These are phyloP conservation scores for Acmispon strigosus DNA, from an alignment of 306 rosid genomes.

Conservation along the genomic window DNA sequence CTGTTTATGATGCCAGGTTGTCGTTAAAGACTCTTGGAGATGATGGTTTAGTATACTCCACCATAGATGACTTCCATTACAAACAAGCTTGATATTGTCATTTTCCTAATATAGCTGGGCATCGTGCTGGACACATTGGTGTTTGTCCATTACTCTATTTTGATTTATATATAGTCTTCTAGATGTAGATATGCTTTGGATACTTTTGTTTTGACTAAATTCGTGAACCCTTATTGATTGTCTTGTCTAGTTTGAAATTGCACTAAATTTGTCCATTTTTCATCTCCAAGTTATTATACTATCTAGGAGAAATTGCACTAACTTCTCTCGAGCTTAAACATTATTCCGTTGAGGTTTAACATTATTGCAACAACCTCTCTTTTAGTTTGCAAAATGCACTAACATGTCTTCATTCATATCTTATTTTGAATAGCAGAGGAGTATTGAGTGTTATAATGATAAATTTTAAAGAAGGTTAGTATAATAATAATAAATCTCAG, in stretches of 20 bases:
- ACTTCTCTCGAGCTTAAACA: too few relatives aligned
- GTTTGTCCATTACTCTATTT: not conserved
- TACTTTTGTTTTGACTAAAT: not conserved
- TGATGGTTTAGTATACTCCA: constrained; percentile 80
- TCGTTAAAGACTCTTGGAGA: constrained; percentile 67
- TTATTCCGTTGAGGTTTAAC: too few relatives aligned
- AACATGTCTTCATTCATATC: too few relatives aligned
- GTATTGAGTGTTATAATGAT: too few relatives aligned
- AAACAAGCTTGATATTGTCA: constrained; percentile 49
- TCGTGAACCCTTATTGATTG: not conserved
- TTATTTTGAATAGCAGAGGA: too few relatives aligned
- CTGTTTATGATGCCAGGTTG: constrained; percentile 47
- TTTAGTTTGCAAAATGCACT: too few relatives aligned
- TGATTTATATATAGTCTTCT: not conserved
- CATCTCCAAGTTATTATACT: too few relatives aligned
- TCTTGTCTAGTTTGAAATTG: not conserved
- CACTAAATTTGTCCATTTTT: too few relatives aligned
- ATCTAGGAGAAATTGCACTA: too few relatives aligned
- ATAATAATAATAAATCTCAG: too few relatives aligned
- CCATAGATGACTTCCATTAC: constrained; percentile 84
- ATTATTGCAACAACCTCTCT: too few relatives aligned
- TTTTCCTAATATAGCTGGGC: not conserved
- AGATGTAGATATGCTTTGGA: constrained; percentile 30
- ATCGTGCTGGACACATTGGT: constrained; percentile 1
- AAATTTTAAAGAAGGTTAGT: too few relatives aligned